Percentiles rank a stretch among this genome's conserved stretches.
phyloP scores from a whole-genome alignment of 805 yeast genomes.

The Barnettozyma salicaria region DNA sequence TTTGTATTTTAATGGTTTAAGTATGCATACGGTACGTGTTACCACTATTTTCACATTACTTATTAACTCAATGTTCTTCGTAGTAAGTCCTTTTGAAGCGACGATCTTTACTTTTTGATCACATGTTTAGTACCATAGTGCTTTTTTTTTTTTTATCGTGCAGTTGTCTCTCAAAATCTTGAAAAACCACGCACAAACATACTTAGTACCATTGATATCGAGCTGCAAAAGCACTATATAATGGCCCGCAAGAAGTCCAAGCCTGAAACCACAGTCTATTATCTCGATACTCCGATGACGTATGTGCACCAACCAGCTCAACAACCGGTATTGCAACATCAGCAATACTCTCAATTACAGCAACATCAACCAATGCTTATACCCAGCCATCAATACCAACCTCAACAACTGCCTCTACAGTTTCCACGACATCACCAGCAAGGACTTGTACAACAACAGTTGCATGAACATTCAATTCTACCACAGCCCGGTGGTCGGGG shows the following conservation, averaged over 20 bases:
- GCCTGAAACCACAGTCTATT: slow-evolving; percentile 9
- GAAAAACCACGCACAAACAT: not conserved
- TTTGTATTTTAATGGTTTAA: too few species aligned
- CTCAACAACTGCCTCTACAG: not conserved
- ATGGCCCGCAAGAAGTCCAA: slow-evolving; percentile 9
- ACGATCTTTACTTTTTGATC: too few species aligned
- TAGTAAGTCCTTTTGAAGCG: too few species aligned
- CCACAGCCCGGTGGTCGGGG: not conserved
- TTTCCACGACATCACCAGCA: slow-evolving; percentile 1
- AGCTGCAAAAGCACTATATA: not conserved
- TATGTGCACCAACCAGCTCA: not conserved
- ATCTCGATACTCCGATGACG: slow-evolving; percentile 3
- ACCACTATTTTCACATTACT: too few species aligned
- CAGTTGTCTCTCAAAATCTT: slow-evolving; percentile 5
- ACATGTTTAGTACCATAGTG: too few species aligned
- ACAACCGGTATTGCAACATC: too few species aligned
- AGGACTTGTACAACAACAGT: slow-evolving; percentile 1
- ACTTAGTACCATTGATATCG: not conserved
- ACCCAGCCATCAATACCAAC: not conserved
- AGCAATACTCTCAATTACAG: not conserved
- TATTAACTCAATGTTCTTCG: too few species aligned
- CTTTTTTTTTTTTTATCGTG: slow-evolving; percentile 1
- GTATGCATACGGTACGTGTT: too few species aligned
- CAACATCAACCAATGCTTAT: not conserved
- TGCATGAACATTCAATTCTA: not conserved